A percentile compares a stretch with the other conserved stretches of the same genome.
These are phyloP conservation scores for Nicotiana attenuata DNA, from an alignment of 257 asterid genomes.

Conservation along the genomic window DNA sequence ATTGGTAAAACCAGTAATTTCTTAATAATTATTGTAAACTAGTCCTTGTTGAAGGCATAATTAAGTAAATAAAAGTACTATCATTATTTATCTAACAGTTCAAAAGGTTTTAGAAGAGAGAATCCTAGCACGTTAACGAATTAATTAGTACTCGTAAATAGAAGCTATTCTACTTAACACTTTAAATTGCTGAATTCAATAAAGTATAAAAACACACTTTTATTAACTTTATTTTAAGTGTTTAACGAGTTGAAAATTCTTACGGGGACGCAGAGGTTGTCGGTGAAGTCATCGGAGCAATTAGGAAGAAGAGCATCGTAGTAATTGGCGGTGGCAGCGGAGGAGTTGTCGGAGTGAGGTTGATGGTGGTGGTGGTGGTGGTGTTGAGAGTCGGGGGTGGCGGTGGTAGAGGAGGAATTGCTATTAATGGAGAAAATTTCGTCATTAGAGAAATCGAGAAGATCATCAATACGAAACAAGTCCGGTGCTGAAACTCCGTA, in stretches of 20 bases:
- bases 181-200: neutral
- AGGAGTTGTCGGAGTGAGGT: conserved; percentile 16
- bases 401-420: conserved; percentile 15
- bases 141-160: neutral
- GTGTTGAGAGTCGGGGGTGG: conserved; percentile 12
- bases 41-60: neutral
- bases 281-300: conserved; percentile 34
- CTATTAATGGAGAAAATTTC: conserved; percentile 35
- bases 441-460: conserved; percentile 51
- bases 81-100: no score
- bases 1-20: neutral
- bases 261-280: conserved; percentile 51
- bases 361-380: conserved; percentile 37
- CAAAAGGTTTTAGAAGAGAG: no score
- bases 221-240: neutral
- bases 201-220: no score
- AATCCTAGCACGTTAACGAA: neutral
- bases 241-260: neutral
- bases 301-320: conserved; percentile 15
- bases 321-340: neutral
- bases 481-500: conserved; percentile 38
- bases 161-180: neutral
- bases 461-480: conserved; percentile 44
- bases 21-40: neutral
- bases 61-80: neutral